Percentiles rank a stretch among this genome's conserved stretches.
These are phyloP conservation scores for Pseudogymnoascus pannorum DNA, from an alignment of 2,329 filamentous ascomycete genomes.

Conservation along the genomic window DNA sequence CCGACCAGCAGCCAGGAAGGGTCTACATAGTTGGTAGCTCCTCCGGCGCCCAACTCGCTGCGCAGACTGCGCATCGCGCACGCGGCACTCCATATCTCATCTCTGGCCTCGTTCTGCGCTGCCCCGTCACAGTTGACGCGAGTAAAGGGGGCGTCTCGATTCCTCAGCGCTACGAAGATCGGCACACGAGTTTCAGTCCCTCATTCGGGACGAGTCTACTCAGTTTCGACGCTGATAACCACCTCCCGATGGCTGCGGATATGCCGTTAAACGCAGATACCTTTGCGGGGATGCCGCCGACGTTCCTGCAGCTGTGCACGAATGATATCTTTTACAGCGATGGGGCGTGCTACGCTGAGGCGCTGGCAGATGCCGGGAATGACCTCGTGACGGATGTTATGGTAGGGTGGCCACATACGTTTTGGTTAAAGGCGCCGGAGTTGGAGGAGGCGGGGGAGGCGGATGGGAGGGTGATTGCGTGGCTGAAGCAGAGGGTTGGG, in stretches of 20 bases:
- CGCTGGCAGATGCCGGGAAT: conserved; percentile 33
- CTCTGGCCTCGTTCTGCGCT: conserved; percentile 38
- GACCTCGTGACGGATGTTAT: conserved; percentile 38
- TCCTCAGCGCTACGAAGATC: conserved; percentile 28
- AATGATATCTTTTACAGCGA: conserved; percentile 47
- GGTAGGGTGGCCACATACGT: conserved; percentile 44
- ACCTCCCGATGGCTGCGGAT: conserved; percentile 28
- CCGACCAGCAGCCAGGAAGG: conserved; percentile 24
- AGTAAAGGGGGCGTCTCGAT: conserved; percentile 33
- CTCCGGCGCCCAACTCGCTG: conserved; percentile 41
- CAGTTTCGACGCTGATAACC: conserved; percentile 29
- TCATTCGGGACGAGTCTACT: conserved; percentile 33
- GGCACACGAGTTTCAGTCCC: conserved; percentile 35
- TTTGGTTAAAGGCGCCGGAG: conserved; percentile 42
- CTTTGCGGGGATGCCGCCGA: conserved; percentile 29
- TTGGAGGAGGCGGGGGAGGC: conserved; percentile 35
- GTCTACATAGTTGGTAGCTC: conserved; percentile 39
- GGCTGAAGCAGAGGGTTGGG: conserved; percentile 35
- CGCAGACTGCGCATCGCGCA: conserved; percentile 34
- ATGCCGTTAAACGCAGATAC: conserved; percentile 36
- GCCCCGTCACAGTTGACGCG: conserved; percentile 41
- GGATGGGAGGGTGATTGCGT: conserved; percentile 37
- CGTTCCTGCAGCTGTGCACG: conserved; percentile 43
- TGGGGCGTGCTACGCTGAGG: conserved; percentile 42
- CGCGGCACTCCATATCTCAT: conserved; percentile 21